These are phyloP conservation scores for Cornus kousa DNA, from an alignment of 148 eudicot genomes.

Conservation along the genomic window DNA sequence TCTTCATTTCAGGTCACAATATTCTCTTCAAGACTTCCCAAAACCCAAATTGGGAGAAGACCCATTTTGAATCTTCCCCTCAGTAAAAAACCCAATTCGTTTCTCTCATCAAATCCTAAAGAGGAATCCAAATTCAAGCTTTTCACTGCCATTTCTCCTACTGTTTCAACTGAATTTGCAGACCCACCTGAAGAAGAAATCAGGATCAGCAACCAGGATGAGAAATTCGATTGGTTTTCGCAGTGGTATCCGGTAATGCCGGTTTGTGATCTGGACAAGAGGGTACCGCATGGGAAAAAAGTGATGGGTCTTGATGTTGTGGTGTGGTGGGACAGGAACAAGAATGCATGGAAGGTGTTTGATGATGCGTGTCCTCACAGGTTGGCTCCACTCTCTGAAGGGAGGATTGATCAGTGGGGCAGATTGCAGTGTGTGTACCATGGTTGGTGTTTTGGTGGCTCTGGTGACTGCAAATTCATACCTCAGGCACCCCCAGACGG, in stretches of 20 bases:
- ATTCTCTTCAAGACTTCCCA: conserved; percentile 17
- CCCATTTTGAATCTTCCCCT: conserved; percentile 13
- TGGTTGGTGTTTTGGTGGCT: conserved; percentile 77
- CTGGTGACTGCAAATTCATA: conserved; percentile 67
- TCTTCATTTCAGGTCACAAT: conserved; percentile 20
- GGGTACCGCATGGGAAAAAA: conserved; percentile 60
- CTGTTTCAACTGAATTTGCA: conserved; percentile 15
- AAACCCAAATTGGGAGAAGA: conserved; percentile 3
- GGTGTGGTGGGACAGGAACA: conserved; percentile 73
- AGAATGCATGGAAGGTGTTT: conserved; percentile 65
- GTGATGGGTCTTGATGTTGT: conserved; percentile 69
- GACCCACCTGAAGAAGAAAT: conserved; percentile 27
- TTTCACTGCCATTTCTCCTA: conserved; percentile 23
- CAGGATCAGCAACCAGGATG: conserved; percentile 15
- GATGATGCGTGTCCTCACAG: conserved; percentile 80
- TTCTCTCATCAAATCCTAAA: conserved; percentile 6
- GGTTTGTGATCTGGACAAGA: conserved; percentile 67
- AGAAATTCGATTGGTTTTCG: conserved; percentile 62
- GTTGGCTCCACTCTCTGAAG: conserved; percentile 80
- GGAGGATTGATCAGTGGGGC: conserved; percentile 85
- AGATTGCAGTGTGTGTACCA: conserved; percentile 85
- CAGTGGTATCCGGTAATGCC: conserved; percentile 76
- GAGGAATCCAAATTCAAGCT: conserved; percentile 19
- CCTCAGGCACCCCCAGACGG: conserved; percentile 78
- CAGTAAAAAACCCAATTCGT: conserved; percentile 1